phyloP scores from a whole-genome alignment of 495 filamentous ascomycete species.

The Penicillium bialowiezense region DNA sequence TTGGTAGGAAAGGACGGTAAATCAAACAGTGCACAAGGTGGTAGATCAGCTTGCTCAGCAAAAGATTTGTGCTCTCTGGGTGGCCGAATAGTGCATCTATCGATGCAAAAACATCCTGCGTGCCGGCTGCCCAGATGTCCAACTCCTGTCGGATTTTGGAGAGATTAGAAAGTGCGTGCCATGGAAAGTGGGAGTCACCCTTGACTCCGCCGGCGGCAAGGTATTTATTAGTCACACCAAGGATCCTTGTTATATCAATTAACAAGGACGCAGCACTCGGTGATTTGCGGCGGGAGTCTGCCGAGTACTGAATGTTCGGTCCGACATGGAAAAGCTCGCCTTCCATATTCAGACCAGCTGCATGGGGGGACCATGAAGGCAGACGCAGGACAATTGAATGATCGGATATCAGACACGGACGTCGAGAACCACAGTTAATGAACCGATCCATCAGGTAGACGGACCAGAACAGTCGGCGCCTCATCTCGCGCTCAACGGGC shows the following conservation, averaged over 20 bases:
- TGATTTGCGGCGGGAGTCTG: conserved; percentile 61
- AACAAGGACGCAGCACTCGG: conserved; percentile 71
- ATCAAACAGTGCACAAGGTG: conserved; percentile 82
- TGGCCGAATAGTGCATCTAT: conserved; percentile 73
- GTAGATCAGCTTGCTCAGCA: conserved; percentile 80
- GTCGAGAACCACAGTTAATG: conserved; percentile 70
- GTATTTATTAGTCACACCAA: conserved; percentile 81
- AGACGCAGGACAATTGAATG: conserved; percentile 69
- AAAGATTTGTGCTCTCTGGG: conserved; percentile 69
- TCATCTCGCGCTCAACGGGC: conserved; percentile 65
- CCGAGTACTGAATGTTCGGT: conserved; percentile 65
- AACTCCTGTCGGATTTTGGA: conserved; percentile 84
- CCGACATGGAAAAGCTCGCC: conserved; percentile 75
- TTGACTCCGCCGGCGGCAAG: conserved; percentile 81
- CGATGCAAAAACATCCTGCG: conserved; percentile 73
- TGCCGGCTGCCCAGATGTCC: conserved; percentile 79
- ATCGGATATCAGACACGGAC: conserved; percentile 72
- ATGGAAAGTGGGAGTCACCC: conserved; percentile 84
- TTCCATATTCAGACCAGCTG: conserved; percentile 55
- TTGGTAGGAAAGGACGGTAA: conserved; percentile 80
- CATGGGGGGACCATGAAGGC: conserved; percentile 61
- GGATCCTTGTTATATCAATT: conserved; percentile 76
- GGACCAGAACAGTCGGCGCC: conserved; percentile 77
- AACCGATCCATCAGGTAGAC: conserved; percentile 83
- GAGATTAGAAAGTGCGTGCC: conserved; percentile 79